phyloP scores from a whole-genome alignment of 139 green algal species.

The Chara braunii region DNA sequence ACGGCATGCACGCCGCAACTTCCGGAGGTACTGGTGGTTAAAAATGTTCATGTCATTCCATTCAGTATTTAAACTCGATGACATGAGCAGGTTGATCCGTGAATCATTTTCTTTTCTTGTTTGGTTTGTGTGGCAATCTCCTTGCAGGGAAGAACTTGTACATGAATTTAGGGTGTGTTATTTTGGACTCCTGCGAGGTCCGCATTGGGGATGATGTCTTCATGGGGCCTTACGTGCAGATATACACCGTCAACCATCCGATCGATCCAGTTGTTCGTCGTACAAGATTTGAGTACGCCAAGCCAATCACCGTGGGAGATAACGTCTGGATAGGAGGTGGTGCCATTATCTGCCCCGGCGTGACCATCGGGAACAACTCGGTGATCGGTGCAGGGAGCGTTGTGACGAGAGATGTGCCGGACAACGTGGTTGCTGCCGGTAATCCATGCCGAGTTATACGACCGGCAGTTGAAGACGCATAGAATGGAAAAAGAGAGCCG shows the following conservation, averaged over 20 bases:
- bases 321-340: constrained; percentile 29
- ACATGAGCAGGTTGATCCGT: no score
- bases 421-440: constrained; percentile 4
- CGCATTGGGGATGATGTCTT: constrained; percentile 35
- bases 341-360: constrained; percentile 22
- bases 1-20: no score
- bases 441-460: constrained; percentile 32
- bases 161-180: constrained; percentile 36
- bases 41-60: no score
- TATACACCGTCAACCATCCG: constrained; percentile 28
- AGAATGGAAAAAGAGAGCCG: constrained; percentile 15
- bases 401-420: constrained; percentile 22
- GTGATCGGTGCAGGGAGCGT: constrained; percentile 36
- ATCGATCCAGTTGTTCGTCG: constrained; percentile 14
- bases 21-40: no score
- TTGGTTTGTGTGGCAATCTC: no score
- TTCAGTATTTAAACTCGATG: no score
- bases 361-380: constrained; percentile 29
- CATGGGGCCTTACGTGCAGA: constrained; percentile 32
- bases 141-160: constrained; percentile 31
- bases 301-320: constrained; percentile 28
- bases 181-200: constrained; percentile 38
- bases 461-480: no score
- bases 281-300: constrained; percentile 7
- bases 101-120: no score